These are phyloP conservation scores for Magnusiomyces suaveolens DNA, from an alignment of 1,139 yeast species.

Conservation along the genomic window DNA sequence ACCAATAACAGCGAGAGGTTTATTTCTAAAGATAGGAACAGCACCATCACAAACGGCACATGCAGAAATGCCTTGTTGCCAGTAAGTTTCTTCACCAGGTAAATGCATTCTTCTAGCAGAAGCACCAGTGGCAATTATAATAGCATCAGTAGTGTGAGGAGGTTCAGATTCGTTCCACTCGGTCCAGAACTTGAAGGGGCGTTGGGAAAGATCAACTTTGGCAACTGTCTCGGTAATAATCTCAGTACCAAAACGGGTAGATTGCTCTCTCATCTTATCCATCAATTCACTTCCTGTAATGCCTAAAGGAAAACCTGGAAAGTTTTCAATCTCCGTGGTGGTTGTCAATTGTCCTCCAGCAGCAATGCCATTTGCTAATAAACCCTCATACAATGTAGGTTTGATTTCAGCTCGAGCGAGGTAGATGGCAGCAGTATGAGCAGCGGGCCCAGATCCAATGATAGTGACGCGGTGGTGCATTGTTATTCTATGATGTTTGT, in stretches of 20 bases:
- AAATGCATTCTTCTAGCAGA: constrained; percentile 87
- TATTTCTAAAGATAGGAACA: constrained; percentile 94
- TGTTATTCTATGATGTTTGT: constrained; percentile 21
- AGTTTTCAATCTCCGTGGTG: constrained; percentile 88
- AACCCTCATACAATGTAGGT: constrained; percentile 89
- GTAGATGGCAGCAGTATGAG: constrained; percentile 97
- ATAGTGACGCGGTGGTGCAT: constrained; percentile 76
- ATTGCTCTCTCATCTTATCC: constrained; percentile 90
- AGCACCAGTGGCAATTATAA: constrained; percentile 93
- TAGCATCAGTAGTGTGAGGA: constrained; percentile 86
- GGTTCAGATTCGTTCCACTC: constrained; percentile 77
- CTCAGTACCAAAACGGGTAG: constrained; percentile 79
- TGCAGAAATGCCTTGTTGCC: constrained; percentile 98
- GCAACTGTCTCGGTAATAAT: constrained; percentile 90
- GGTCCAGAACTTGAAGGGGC: constrained; percentile 94
- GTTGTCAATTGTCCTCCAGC: constrained; percentile 99
- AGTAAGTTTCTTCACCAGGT: constrained; percentile 94
- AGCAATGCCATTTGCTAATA: constrained; percentile 95
- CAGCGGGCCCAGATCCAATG: constrained; percentile 98
- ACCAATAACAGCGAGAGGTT: constrained; percentile 93
- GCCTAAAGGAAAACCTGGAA: constrained; percentile 98
- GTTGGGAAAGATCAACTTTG: constrained; percentile 73
- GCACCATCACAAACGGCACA: constrained; percentile 99
- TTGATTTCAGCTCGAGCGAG: constrained; percentile 91
- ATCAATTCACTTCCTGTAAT: constrained; percentile 77